A percentile compares a stretch with the other conserved stretches of the same genome.
Evolutionary conservation across 2,329 filamentous ascomycete species (phyloP).

Genomic region (Metarhizium anisopliae): DNA sequence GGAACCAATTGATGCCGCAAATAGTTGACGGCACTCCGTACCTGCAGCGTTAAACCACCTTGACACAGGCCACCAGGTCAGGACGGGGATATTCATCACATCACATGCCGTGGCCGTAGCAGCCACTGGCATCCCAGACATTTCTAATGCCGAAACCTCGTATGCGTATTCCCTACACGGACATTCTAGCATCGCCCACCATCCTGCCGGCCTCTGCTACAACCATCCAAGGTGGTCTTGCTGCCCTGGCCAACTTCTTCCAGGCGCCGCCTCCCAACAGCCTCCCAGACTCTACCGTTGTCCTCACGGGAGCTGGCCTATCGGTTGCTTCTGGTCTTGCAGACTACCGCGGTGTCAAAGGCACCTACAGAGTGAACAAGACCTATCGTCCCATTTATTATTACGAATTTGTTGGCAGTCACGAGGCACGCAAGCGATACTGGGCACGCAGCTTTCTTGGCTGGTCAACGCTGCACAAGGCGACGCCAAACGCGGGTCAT

Average conservation of each 20-base stretch:
- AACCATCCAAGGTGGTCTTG: slow-evolving; percentile 63
- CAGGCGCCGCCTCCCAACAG: slow-evolving; percentile 44
- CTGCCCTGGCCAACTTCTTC: slow-evolving; percentile 71
- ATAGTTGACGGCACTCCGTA: background rate
- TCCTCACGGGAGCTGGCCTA: slow-evolving; percentile 75
- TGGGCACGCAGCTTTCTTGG: slow-evolving; percentile 94
- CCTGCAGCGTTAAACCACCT: background rate
- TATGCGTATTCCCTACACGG: slow-evolving; percentile 86
- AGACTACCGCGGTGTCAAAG: slow-evolving; percentile 83
- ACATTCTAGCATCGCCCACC: slow-evolving; percentile 64
- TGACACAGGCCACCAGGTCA: background rate
- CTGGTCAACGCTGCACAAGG: slow-evolving; percentile 73
- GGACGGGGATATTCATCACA: background rate
- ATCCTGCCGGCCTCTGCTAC: slow-evolving; percentile 66
- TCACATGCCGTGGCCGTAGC: background rate
- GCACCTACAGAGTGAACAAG: slow-evolving; percentile 89
- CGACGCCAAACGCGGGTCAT: slow-evolving; percentile 74
- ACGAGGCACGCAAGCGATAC: slow-evolving; percentile 84
- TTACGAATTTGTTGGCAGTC: slow-evolving; percentile 73
- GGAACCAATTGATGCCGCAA: background rate
- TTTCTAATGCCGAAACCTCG: slow-evolving; percentile 56
- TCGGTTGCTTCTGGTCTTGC: slow-evolving; percentile 88
- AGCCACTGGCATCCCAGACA: background rate
- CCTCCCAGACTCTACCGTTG: slow-evolving; percentile 37
- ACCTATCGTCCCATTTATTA: slow-evolving; percentile 87